Evolutionary conservation across 129 eudicot genomes (phyloP), one percentile per base, ranked within the genome.

Genomic region (Daucus carota): DNA sequence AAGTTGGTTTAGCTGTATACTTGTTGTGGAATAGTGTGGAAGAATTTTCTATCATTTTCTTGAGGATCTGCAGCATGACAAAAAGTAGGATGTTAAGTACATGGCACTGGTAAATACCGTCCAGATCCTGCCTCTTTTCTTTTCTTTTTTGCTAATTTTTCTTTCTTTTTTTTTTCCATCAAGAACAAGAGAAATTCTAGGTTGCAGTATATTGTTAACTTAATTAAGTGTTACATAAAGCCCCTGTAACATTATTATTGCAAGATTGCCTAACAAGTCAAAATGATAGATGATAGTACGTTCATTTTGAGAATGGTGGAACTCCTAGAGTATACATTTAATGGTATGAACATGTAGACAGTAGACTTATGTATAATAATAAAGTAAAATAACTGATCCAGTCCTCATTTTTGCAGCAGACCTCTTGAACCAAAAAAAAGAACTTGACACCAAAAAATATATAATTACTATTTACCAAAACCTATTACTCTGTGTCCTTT

Each of bases 11-110:
- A 69, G 96, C 91, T 75, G 98, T 89, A 76, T 82, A 76, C 52
- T 75, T 83, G 82, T 91, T 93, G 75, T 90, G 97, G 74, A 87
- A 89, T 78, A 93, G 31, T 69, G 77, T 81, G 62, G 97, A 87
- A 72, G 91, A 87, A 52, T 81, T 82, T 80, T 70, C 79, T 71
- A 93, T 84, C 87, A 90, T 80, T 72, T 87, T 83, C 59, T 97
- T 83, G 72, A 93, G 97, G 74, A 90, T 87, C 98, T 93, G 87
- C 77, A 72, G 29, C 65, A 17, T 76, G 63, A 66, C 48, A 52
- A 8, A 73, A 75, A 62, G 40, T 60, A 72, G 45, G 54, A 18
- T 54, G 66, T 36, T 73, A 42, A 71, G 42, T 40, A 75, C 48
- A 75, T 74, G 24, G 77, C 47, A 57, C 20, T 62, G 62, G 28